phyloP scores from a whole-genome alignment of 2,329 filamentous ascomycete genomes.

The Colletotrichum cordylinicola region DNA sequence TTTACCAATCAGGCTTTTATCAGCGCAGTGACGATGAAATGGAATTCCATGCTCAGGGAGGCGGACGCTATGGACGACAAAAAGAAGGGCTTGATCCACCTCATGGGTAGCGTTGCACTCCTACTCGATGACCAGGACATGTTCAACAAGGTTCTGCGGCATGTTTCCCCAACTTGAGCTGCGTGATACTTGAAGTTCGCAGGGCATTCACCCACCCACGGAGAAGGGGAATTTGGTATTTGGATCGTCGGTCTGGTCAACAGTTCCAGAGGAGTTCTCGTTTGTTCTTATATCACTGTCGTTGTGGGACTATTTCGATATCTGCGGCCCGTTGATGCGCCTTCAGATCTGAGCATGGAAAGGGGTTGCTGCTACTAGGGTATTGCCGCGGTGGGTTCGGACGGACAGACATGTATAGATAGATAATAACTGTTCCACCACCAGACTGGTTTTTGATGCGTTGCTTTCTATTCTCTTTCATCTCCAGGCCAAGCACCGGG shows the following conservation, averaged over 20 bases:
- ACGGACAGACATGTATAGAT: neutral
- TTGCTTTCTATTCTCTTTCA: neutral
- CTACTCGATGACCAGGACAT: neutral
- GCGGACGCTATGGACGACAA: neutral
- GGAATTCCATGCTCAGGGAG: neutral
- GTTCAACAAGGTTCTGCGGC: neutral
- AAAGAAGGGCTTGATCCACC: neutral
- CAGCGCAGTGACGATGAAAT: neutral
- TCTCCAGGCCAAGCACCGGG: neutral
- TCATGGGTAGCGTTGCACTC: neutral
- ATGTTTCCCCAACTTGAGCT: neutral
- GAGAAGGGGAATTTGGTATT: neutral
- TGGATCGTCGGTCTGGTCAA: neutral
- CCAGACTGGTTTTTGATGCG: neutral
- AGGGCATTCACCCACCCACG: neutral
- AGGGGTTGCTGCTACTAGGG: neutral
- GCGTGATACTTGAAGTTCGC: neutral
- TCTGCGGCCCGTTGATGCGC: neutral
- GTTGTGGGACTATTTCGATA: neutral
- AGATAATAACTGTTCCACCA: neutral
- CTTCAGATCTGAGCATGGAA: neutral
- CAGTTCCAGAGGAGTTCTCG: neutral
- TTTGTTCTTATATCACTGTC: neutral
- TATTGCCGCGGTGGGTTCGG: neutral
- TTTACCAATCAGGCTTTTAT: neutral